Base-by-base conservation (phyloP, 108 stramenopile species). In the Nitzschia inconspicua region DNA sequence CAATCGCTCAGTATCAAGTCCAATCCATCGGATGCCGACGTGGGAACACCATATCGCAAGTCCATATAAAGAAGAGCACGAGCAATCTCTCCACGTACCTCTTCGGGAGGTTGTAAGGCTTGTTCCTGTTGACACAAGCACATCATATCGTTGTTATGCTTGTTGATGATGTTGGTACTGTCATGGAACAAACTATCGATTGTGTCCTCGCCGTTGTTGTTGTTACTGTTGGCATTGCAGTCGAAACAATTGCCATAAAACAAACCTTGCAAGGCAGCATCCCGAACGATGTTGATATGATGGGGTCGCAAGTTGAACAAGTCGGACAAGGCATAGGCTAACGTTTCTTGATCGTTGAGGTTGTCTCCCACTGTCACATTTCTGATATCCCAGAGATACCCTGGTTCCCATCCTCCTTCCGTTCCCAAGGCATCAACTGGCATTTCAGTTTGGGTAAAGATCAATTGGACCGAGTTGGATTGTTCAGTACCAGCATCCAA, bases 61-160 rank as follows among this genome's bases (percentile, higher is more conserved):
- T 64, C 80, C 84, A 88, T 87, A 74, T 94, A 94, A 39, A 94
- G 73, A 34, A 88, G 74, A 7, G 85, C 75, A 14, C 93, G 70
- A 19, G 93, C 89, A 47, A 94, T 69, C 53, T 94, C 93, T n/a
- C 93, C 93, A 20, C 79, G 62, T 5, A 57, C 35, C 3, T 56
- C 22, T 13, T 56, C 61, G 0, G 85, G 86, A n/a, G 86, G 86
- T 42, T 29, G 23, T 30, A 51, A 62, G 30, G 64, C 50, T 18
- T 58, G 50, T 30, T 51, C 50, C 26, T 51, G 5, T 13, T 3
- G 30, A 19, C 50, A 51, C 14, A 51, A 9, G 34, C 50, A 51
- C 3, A 35, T 5, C 18, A 19, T 28, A 39, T 39, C 37, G 32
- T 51, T 31, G 34, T 31, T 51, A 29, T n/a, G n/a, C n/a, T n/a